Percentiles rank a stretch among this genome's conserved stretches.
phyloP scores from a whole-genome alignment of 2,329 filamentous ascomycete genomes.

The Akanthomyces muscarius region DNA sequence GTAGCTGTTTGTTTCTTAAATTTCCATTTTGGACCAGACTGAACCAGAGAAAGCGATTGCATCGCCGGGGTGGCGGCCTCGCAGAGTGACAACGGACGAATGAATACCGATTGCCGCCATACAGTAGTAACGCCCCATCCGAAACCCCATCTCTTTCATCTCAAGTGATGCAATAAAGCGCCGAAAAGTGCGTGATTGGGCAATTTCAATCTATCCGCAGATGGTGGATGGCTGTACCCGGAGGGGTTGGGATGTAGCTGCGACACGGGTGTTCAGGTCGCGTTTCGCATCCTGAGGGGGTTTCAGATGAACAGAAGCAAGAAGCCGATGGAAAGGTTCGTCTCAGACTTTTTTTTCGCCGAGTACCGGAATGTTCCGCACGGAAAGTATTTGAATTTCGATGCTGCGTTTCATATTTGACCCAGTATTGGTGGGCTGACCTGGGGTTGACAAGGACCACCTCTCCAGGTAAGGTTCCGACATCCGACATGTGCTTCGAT shows the following conservation, averaged over 20 bases:
- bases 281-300: slow-evolving; percentile 9
- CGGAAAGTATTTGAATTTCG: background rate
- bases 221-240: background rate
- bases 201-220: background rate
- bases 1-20: too few species aligned
- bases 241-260: slow-evolving; percentile 4
- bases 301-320: slow-evolving; percentile 1
- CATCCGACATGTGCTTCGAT: background rate
- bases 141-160: background rate
- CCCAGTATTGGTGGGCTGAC: background rate
- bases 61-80: too few species aligned
- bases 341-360: background rate
- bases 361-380: background rate
- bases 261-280: slow-evolving; percentile 2
- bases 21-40: background rate
- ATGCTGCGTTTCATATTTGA: background rate
- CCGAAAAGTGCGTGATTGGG: background rate
- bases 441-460: background rate
- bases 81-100: background rate
- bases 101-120: background rate
- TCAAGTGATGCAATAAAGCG: background rate
- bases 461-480: background rate
- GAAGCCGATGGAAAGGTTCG: background rate
- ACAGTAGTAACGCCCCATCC: background rate
- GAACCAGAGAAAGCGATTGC: background rate